Percentiles rank a stretch among this genome's conserved stretches.
Evolutionary conservation across 2,329 filamentous ascomycete species (phyloP).

Genomic region (Alternaria ventricosa): DNA sequence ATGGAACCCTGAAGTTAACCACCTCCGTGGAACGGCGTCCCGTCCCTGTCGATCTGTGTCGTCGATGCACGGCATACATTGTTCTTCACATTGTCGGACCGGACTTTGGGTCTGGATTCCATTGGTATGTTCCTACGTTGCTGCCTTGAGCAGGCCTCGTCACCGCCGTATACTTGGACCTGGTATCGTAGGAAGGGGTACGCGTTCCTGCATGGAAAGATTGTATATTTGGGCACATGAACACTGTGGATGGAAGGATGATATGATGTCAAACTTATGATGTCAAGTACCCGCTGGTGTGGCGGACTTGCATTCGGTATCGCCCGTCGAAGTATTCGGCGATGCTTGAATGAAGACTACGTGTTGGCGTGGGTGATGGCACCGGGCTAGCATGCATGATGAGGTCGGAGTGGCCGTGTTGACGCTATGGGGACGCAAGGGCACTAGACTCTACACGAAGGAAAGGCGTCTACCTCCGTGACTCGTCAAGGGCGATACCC

Average conservation of each 20-base stretch:
- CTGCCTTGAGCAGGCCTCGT: background rate
- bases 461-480: background rate
- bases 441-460: background rate
- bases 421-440: background rate
- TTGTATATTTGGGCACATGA: background rate
- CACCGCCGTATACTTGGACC: background rate
- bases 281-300: background rate
- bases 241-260: background rate
- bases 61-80: background rate
- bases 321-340: background rate
- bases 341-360: background rate
- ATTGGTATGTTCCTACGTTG: background rate
- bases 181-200: background rate
- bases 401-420: background rate
- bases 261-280: background rate
- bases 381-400: background rate
- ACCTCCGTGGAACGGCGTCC: background rate
- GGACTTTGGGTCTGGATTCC: background rate
- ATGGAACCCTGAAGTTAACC: background rate
- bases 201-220: conserved; percentile 6
- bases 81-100: background rate
- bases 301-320: background rate
- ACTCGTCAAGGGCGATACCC: background rate
- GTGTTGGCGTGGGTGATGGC: background rate
- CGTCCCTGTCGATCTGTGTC: conserved; percentile 3